Evolutionary conservation across 805 yeast species (phyloP).

Genomic region (Teunomyces cretensis): DNA sequence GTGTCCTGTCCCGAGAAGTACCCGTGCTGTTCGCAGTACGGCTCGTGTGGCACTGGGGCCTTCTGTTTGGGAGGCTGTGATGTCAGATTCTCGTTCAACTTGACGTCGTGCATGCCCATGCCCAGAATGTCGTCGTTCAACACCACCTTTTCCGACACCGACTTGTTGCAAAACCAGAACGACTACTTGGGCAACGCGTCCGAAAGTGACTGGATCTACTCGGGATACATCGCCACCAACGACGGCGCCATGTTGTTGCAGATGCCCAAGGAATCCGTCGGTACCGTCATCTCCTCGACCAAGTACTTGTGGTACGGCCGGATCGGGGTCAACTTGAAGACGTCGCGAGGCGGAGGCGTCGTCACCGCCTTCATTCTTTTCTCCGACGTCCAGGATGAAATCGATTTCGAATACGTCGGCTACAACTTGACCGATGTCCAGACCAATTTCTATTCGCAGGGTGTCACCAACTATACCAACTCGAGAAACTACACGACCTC

Average conservation of each 20-base stretch:
- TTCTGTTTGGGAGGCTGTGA: slow-evolving; percentile 89
- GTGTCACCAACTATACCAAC: slow-evolving; percentile 66
- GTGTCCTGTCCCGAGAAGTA: slow-evolving; percentile 64
- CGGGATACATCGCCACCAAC: slow-evolving; percentile 51
- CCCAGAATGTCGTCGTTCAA: slow-evolving; percentile 63
- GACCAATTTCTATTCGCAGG: slow-evolving; percentile 80
- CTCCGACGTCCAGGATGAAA: slow-evolving; percentile 86
- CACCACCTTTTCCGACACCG: slow-evolving; percentile 41
- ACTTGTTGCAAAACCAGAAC: slow-evolving; percentile 21
- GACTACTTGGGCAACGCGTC: slow-evolving; percentile 70
- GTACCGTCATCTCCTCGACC: slow-evolving; percentile 80
- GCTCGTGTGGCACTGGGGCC: slow-evolving; percentile 75
- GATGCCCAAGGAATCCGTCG: slow-evolving; percentile 74
- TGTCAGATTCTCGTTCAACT: slow-evolving; percentile 63
- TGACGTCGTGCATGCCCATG: slow-evolving; percentile 79
- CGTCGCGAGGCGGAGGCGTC: slow-evolving; percentile 79
- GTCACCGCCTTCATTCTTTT: slow-evolving; percentile 77
- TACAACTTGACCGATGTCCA: slow-evolving; percentile 64
- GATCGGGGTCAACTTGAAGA: slow-evolving; percentile 63
- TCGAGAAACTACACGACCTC: slow-evolving; percentile 41
- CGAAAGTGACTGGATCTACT: slow-evolving; percentile 67
- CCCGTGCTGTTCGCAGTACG: slow-evolving; percentile 89
- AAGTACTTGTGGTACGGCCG: slow-evolving; percentile 88
- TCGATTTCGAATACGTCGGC: slow-evolving; percentile 88
- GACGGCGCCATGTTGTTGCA: slow-evolving; percentile 61